Evolutionary conservation across 179 eudicot species (phyloP).

Genomic region (Carnegiea gigantea): DNA sequence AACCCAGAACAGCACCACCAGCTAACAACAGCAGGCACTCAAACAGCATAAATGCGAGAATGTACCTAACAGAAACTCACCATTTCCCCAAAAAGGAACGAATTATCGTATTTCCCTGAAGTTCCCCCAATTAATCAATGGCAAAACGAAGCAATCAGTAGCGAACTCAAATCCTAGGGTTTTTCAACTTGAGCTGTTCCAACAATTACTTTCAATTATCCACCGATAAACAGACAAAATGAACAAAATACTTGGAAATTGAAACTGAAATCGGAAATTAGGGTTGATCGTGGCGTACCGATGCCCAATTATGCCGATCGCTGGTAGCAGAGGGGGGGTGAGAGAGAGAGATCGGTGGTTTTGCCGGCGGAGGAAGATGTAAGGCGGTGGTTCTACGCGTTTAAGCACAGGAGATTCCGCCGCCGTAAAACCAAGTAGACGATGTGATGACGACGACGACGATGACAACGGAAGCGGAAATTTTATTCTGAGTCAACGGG

Average conservation of each 20-base stretch:
- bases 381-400: background rate
- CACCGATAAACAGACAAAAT: background rate
- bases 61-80: background rate
- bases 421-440: background rate
- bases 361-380: background rate
- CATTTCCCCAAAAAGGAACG: background rate
- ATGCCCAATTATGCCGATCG: background rate
- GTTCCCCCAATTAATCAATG: background rate
- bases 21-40: background rate
- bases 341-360: background rate
- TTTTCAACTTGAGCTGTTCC: background rate
- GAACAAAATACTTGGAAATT: background rate
- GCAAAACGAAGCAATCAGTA: background rate
- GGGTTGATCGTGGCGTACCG: conserved; percentile 5
- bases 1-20: background rate
- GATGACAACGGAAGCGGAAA: background rate
- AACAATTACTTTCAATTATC: background rate
- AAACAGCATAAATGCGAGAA: background rate
- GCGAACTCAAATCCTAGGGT: background rate
- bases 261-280: conserved; percentile 3
- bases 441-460: background rate
- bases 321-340: background rate
- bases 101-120: background rate
- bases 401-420: background rate
- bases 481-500: background rate